Base-by-base conservation (phyloP, 2,329 filamentous ascomycete species). In the Herpomyces periplanetae region DNA sequence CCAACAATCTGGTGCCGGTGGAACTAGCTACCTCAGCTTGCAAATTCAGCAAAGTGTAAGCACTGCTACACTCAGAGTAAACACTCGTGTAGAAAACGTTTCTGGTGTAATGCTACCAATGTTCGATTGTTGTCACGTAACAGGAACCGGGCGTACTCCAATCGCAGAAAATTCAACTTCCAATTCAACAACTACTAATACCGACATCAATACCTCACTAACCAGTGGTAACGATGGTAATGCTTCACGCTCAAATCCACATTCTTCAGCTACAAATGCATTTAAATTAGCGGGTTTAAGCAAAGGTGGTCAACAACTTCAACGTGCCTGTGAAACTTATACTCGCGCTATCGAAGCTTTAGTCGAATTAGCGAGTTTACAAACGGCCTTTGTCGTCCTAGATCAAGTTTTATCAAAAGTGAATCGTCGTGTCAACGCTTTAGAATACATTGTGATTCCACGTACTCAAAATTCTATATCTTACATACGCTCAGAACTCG, bases 371-470 rank as follows among this genome's bases (percentile, higher is more conserved):
- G 75, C 75, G 8, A 87, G 71, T 44, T 45, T 91, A 31, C 75
- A 88, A 54, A 96, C 80, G 27, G 80, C 80, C 4, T 96, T 96
- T 37, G 69, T 96, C 18, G 91, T 91, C 27, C 41, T 96, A 24
- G 80, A 96, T 36, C 80, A 96, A 41, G 80, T 96, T 22, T 96
- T 96, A 44, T 96, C 96, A 45, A 71, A 91, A 11, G 80, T 96
- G 21, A 96, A 96, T 39, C 57, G 80, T 34, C 62, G 80, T 66
- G 75, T 91, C 8, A 88, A 88, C 35, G 75, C 75, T 22, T 88
- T 91, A 60, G 66, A 80, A 40, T 65, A 84, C 38, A 68, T 96
- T 30, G 91, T 96, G 30, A 96, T 96, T 31, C 80, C 80, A 6
- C 54, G 80, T 28, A 96, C 80, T 7, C 80, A 96, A 38, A 96